phyloP scores from a whole-genome alignment of 352 stramenopile genomes.

The Phytopythium helicoides region DNA sequence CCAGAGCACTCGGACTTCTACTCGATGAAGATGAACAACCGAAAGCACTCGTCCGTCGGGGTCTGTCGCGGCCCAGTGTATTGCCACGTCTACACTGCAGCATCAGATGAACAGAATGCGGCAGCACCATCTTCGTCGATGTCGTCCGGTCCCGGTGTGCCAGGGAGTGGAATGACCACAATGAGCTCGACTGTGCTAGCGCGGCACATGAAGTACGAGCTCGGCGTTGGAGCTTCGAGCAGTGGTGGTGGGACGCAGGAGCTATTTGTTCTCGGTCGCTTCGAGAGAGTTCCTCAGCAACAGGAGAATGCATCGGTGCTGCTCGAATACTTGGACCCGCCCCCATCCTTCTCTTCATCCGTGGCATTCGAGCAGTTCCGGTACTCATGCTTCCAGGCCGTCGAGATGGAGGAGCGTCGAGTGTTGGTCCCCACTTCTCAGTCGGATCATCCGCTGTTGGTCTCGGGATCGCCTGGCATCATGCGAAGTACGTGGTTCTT shows the following conservation, averaged over 20 bases:
- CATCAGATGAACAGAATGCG: conserved; percentile 10
- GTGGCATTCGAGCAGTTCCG: conserved; percentile 70
- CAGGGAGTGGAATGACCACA: neutral
- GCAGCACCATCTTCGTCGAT: conserved; percentile 12
- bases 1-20: conserved; percentile 88
- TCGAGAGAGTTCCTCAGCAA: conserved; percentile 74
- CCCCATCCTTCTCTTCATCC: conserved; percentile 41
- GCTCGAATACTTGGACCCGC: conserved; percentile 35
- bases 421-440: conserved; percentile 17
- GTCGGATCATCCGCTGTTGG: conserved; percentile 1
- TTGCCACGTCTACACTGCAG: conserved; percentile 58
- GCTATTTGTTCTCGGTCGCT: conserved; percentile 72
- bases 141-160: neutral
- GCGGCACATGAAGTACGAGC: conserved; percentile 65
- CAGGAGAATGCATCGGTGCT: conserved; percentile 44
- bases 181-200: neutral
- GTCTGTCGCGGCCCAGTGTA: conserved; percentile 81
- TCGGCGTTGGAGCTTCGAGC: conserved; percentile 30
- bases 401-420: conserved; percentile 77
- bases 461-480: neutral
- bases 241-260: conserved; percentile 45
- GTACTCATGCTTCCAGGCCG: conserved; percentile 77
- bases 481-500: conserved; percentile 85
- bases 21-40: conserved; percentile 90
- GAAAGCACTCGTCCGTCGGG: conserved; percentile 81